Evolutionary conservation across 495 filamentous ascomycete genomes (phyloP), one percentile per base, ranked within the genome.

Genomic region (Penicillium steckii): DNA sequence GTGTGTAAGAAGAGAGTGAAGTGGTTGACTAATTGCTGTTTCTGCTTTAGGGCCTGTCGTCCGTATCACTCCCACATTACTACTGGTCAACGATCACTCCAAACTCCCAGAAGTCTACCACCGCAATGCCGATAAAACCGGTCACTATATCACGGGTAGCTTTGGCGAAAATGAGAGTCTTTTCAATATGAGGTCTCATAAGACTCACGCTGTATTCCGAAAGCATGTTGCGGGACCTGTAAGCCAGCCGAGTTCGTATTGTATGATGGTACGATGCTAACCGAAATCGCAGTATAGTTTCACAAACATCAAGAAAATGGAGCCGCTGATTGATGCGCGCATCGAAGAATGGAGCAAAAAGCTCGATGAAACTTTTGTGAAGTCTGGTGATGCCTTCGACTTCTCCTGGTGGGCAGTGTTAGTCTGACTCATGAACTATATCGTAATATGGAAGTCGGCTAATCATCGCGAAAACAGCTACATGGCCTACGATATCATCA

Each of bases 401-500:
- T 80, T 81, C 55, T 61, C 74, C 18, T 75, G 69, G 57, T 82
- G 79, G 74, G 68, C 73, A 37, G 68, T 75, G 71, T 78, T 65
- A 54, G 71, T 54, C 57, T 62, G 40, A 70, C 60, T 10, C 0
- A 7, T 12, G n/a, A 4, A 6, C 1, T 2, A 7, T 37, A n/a
- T n/a, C 30, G 22, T 12, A 13, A 44, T 44, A 23, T 25, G 17
- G 17, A 35, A n/a, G 13, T 17, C 13, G 29, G 25, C 32, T 17
- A 37, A 48, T 13, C 8, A 9, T 37, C n/a, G 27, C 3, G 12
- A 18, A 50, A 32, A 24, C 44, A 73, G 70, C 2, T 79, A 68
- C 46, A 78, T 82, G 60, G 80, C 82, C 5, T 80, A 86, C 55
- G 87, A 89, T 55, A 74, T 84, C 2, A 83, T 89, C 48, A 80